phyloP scores from a whole-genome alignment of 345 rosid species.

The Noccaea bulbosa region DNA sequence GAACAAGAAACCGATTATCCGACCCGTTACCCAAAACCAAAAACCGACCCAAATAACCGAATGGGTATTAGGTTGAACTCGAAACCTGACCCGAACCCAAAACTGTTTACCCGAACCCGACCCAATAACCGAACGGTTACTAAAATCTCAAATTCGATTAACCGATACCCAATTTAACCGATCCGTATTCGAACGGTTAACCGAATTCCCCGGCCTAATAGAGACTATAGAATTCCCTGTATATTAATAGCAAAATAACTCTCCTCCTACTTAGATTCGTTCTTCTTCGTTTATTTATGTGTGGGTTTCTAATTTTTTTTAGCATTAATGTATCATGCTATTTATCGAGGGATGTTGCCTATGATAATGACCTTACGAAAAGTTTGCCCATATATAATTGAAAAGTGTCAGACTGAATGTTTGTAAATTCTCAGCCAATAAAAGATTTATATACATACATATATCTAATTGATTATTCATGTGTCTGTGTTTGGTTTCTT shows the following conservation, averaged over 20 bases:
- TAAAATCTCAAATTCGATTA: too few relatives aligned
- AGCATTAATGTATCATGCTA: slow-evolving; percentile 33
- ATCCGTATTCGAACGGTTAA: too few relatives aligned
- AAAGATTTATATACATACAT: slow-evolving; percentile 8
- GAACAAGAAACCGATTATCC: too few relatives aligned
- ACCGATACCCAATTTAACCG: too few relatives aligned
- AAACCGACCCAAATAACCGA: too few relatives aligned
- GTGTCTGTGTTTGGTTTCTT: slow-evolving; percentile 25
- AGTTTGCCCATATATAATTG: slow-evolving; percentile 34
- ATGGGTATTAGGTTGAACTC: too few relatives aligned
- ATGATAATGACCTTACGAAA: slow-evolving; percentile 43
- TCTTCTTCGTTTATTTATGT: slow-evolving; percentile 33
- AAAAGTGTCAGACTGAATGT: slow-evolving; percentile 44
- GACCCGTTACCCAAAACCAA: too few relatives aligned
- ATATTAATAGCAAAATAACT: slow-evolving; percentile 22
- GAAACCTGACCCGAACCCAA: too few relatives aligned
- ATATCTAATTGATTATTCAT: slow-evolving; percentile 21
- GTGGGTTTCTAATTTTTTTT: slow-evolving; percentile 1
- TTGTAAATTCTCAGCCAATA: slow-evolving; percentile 37
- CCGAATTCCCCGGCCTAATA: too few relatives aligned
- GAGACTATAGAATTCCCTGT: slow-evolving; percentile 9
- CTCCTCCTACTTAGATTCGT: slow-evolving; percentile 23
- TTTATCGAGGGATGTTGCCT: slow-evolving; percentile 38
- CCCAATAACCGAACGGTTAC: too few relatives aligned
- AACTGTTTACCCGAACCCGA: too few relatives aligned